Percentiles rank a stretch among this genome's conserved stretches.
Evolutionary conservation across 768 basidiomycete species (phyloP).

Genomic region (Hygrocybe punicea): DNA sequence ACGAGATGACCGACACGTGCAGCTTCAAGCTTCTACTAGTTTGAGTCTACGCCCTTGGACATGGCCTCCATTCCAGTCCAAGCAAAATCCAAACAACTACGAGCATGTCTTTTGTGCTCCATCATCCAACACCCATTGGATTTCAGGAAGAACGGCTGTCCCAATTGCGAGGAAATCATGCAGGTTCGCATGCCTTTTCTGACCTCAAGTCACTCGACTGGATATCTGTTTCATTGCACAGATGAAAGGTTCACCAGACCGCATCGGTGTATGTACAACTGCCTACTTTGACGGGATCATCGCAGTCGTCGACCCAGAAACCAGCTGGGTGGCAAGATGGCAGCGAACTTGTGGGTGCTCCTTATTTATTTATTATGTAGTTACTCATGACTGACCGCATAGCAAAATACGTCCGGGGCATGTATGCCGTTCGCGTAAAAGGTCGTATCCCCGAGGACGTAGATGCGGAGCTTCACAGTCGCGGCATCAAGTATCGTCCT

Average conservation of each 20-base stretch:
- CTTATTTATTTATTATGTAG: background rate
- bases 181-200: conserved; percentile 52
- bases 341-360: conserved; percentile 77
- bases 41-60: background rate
- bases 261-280: conserved; percentile 83
- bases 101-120: conserved; percentile 93
- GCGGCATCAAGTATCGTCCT: conserved; percentile 81
- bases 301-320: conserved; percentile 78
- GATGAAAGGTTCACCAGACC: conserved; percentile 86
- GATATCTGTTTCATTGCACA: conserved; percentile 29
- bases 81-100: conserved; percentile 67
- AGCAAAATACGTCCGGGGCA: conserved; percentile 89
- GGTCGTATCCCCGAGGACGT: conserved; percentile 84
- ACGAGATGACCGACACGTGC: background rate
- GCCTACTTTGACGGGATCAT: conserved; percentile 91
- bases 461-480: conserved; percentile 71
- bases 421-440: conserved; percentile 90
- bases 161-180: conserved; percentile 95
- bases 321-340: conserved; percentile 96
- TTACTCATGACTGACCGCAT: conserved; percentile 7
- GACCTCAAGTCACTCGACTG: background rate
- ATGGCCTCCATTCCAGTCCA: conserved; percentile 49
- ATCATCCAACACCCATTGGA: conserved; percentile 81
- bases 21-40: too few relatives aligned
- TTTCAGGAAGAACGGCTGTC: conserved; percentile 84